Evolutionary conservation across 768 basidiomycete genomes (phyloP), one percentile per base, ranked within the genome.

Genomic region (Lactarius quietus): DNA sequence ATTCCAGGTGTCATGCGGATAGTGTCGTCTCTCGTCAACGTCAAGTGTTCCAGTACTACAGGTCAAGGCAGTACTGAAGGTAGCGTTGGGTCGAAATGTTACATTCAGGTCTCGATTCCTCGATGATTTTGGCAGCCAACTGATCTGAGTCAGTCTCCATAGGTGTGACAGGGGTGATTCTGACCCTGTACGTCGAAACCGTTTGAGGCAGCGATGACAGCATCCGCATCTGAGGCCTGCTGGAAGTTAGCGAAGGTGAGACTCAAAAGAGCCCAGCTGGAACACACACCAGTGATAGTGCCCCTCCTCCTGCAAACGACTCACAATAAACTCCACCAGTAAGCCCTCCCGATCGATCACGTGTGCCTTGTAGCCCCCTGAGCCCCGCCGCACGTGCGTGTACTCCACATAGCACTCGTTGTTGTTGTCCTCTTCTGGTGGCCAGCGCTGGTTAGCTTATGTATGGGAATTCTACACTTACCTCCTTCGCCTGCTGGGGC

Each of bases 221-320:
- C 92, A 72, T 96, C 95, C 0, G 97, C 97, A 72, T 99, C 97
- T 0, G 79, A 83, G 12, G 95, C 79, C 70, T 92, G 90, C 61
- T 95, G 87, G 79, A 97, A 99, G 76, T 99, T 99, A 74, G 97
- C 97, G 76, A 99, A 99, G 15, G 97, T 97, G 59, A 99, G 78
- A 23, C 97, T 97, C 89, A 84, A 99, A 99, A 51, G 93, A 89
- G 70, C 95, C 95, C 0, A 82, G 80, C 63, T 86, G 80, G 1
- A 88, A 86, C 9, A 85, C 83, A 73, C 93, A 93, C 36, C 82
- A 78, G 61, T 84, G 78, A 71, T 93, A 93, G 69, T 85, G 79
- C 54, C 83, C 85, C 3, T 80, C 80, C 68, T 84, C 81, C 68
- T 82, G 81, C 10, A 83, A 83, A 39, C 85, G 73, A 48, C 78